Conservation (phyloP, 805 yeast species). For the Suhomyces xylopsoci region DNA sequence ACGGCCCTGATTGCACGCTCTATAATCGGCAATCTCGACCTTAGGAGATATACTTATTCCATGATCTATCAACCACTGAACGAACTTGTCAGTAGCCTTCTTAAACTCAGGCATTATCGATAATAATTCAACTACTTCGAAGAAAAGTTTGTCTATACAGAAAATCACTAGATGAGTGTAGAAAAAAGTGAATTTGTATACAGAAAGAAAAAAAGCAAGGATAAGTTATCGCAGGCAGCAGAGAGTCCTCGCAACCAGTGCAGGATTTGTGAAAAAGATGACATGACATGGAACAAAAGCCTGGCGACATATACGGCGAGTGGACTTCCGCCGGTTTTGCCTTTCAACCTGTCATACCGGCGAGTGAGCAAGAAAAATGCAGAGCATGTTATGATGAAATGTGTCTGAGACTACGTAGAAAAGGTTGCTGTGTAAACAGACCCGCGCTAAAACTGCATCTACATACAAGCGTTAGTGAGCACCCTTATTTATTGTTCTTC, state of each 20-base stretch:
- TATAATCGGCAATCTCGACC: conserved; percentile 57
- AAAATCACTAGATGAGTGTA: background rate
- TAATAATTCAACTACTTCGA: background rate
- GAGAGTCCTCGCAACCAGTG: background rate
- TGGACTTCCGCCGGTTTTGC: background rate
- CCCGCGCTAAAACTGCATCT: background rate
- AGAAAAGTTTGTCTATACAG: background rate
- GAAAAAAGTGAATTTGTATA: background rate
- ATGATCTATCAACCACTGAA: conserved; percentile 24
- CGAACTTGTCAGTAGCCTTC: conserved; percentile 12
- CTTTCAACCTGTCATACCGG: background rate
- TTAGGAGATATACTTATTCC: conserved; percentile 53
- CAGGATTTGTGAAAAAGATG: background rate
- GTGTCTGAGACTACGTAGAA: background rate
- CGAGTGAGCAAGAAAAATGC: background rate
- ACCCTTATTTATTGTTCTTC: no score
- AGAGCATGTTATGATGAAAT: background rate
- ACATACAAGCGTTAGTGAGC: no score
- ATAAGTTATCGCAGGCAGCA: background rate
- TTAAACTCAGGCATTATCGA: background rate
- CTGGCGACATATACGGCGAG: background rate
- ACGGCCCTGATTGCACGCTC: conserved; percentile 66
- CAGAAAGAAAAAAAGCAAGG: background rate
- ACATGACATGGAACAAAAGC: background rate
- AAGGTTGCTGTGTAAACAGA: background rate